These are phyloP conservation scores for Saprolegnia parasitica DNA, from an alignment of 352 stramenopile species.

Conservation along the genomic window DNA sequence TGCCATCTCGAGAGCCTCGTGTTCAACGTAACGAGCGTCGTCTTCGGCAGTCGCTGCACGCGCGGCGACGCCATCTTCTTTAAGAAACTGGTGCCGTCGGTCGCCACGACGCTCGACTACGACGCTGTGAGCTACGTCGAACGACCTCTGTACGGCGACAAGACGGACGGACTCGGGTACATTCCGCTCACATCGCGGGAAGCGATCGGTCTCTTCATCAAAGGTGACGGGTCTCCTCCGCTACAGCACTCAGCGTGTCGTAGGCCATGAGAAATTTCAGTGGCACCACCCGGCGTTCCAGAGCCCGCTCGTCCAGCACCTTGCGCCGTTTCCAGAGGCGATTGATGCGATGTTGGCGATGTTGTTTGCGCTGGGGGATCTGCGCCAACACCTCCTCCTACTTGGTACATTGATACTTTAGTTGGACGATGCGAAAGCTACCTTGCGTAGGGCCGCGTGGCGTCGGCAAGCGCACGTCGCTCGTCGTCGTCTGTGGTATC, in stretches of 20 bases:
- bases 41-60: not conserved
- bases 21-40: not conserved
- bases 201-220: constrained; percentile 41
- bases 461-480: constrained; percentile 15
- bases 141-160: constrained; percentile 41
- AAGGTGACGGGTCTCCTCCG: not conserved
- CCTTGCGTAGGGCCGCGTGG: constrained; percentile 15
- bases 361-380: constrained; percentile 8
- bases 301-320: constrained; percentile 7
- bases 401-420: not conserved
- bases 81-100: not conserved
- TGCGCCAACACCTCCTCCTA: constrained; percentile 10
- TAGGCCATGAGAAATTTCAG: constrained; percentile 56
- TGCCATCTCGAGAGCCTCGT: not conserved
- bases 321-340: constrained; percentile 19
- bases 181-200: constrained; percentile 33
- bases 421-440: not conserved
- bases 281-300: constrained; percentile 46
- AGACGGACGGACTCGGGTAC: constrained; percentile 42
- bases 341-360: constrained; percentile 8
- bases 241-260: not conserved
- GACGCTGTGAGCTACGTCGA: constrained; percentile 2
- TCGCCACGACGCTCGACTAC: constrained; percentile 43
- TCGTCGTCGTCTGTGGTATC: constrained; percentile 19
- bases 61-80: not conserved